Base-by-base conservation (phyloP, 352 stramenopile species). In the Phytopythium mirpurense region DNA sequence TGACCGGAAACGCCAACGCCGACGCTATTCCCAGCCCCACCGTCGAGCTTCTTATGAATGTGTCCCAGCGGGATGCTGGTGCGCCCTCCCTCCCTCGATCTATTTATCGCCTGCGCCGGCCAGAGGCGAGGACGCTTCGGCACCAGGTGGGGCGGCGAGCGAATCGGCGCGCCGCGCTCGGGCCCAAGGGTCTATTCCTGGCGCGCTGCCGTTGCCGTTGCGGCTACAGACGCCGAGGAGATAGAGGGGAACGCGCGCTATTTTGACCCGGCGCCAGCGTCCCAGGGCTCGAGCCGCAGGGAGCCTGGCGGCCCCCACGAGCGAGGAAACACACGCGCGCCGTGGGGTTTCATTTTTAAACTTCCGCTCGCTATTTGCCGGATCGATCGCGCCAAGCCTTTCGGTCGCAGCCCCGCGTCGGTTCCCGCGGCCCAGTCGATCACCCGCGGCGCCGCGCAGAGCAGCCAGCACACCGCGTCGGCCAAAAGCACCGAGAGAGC, bases 271-370 rank as follows among this genome's bases (percentile, higher is more conserved):
- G 21, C n/a, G 18, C 19, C 26, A 31, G 31, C 26, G 54, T 40
- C 43, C 43, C 43, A 50, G 2, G 12, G 10, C 12, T 27, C 9
- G 37, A 16, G 6, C 1, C 5, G 11, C 12, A 24, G 6, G 16
- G 15, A 11, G 43, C 2, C 24, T 12, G 31, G 27, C 21, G 50
- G 36, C 36, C 36, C 15, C 36, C 36, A n/a, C 16, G 35, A 19
- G 21, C 36, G 45, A 41, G 34, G 57, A 60, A 61, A 44, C 50
- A 63, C 41, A 27, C 50, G 40, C 54, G 52, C 46, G 55, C 29
- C 27, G 47, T 62, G 65, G 64, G 67, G 71, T 86, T 86, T 86
- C 74, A 81, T 78, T 83, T 78, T 74, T 78, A 80, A 81, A 80
- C 62, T 78, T 79, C 60, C 70, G 50, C 51, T 44, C 38, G 56